Evolutionary conservation across 2,329 filamentous ascomycete genomes (phyloP), one percentile per base, ranked within the genome.

Genomic region (Xylaria sp.): DNA sequence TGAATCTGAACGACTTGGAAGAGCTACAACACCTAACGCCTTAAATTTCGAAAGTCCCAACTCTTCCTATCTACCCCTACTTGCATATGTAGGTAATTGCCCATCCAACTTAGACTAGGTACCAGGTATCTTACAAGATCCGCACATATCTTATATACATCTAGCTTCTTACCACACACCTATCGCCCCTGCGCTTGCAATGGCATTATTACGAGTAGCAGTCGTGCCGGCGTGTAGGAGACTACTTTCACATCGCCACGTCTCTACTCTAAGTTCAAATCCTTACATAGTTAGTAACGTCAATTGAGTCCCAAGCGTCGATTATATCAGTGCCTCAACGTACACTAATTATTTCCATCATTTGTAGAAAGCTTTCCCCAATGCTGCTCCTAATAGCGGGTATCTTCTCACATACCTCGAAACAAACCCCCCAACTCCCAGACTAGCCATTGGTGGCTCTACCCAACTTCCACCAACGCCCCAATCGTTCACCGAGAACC

Each of bases 351-450:
- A 32, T 11, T 47, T 30, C 21, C 19, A 8, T 36, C 50, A 21
- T 12, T 65, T 32, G 5, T 63, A 91, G 89, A 89, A 89, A 84
- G 84, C 87, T 63, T 87, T 89, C 73, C 83, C 84, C 30, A 80
- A 85, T 68, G 80, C 83, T 1, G 74, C 81, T 7, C 76, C 82
- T 1, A 81, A 83, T 0, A 80, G 82, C 47, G 80, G 80, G 1
- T 83, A 89, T 75, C 80, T 89, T 36, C 84, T 92, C 34, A 87
- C 86, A 50, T 86, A 88, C 70, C 86, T 92, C 66, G 83, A 87
- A 45, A 86, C 84, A 47, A 78, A 82, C 14, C 88, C 89, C 1
- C 89, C 89, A 0, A 85, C 81, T 3, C 76, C 81, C 5, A 76
- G 78, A 32, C 79, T 91, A 21, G 84, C 88, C 14, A 86, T 92